These are phyloP conservation scores for Sarocladiaceae sp. DNA, from an alignment of 2,329 filamentous ascomycete species.

Conservation along the genomic window DNA sequence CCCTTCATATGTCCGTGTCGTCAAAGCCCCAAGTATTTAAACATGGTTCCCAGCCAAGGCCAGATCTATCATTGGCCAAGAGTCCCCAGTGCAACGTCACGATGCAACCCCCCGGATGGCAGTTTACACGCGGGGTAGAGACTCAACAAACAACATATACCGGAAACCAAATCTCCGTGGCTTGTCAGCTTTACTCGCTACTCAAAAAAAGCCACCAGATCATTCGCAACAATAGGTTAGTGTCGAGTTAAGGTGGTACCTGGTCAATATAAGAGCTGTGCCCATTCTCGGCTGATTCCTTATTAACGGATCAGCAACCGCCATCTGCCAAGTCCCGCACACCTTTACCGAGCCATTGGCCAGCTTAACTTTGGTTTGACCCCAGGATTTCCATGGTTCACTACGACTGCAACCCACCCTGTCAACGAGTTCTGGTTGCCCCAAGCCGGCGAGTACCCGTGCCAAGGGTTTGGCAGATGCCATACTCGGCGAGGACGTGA, in stretches of 20 bases:
- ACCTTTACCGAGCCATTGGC: not conserved
- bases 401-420: slow-evolving; percentile 4
- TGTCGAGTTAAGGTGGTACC: too few species aligned
- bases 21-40: too few species aligned
- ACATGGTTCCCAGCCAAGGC: too few species aligned
- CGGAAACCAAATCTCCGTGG: slow-evolving; percentile 3
- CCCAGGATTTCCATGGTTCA: too few species aligned
- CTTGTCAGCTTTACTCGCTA: too few species aligned
- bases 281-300: not conserved
- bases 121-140: slow-evolving; percentile 6
- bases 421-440: too few species aligned
- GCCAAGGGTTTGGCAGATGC: slow-evolving; percentile 1
- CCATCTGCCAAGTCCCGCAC: slow-evolving; percentile 6
- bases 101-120: not conserved
- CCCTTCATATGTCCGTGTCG: too few species aligned
- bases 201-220: too few species aligned
- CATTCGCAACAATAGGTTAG: too few species aligned
- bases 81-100: not conserved
- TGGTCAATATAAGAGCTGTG: too few species aligned
- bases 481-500: not conserved
- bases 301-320: slow-evolving; percentile 4
- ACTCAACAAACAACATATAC: slow-evolving; percentile 1
- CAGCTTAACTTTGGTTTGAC: too few species aligned
- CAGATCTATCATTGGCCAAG: slow-evolving; percentile 3
- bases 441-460: not conserved